Percentiles rank a stretch among this genome's conserved stretches.
Evolutionary conservation across 164 flowering plant genomes (phyloP).

Genomic region (Dillenia turbinata): DNA sequence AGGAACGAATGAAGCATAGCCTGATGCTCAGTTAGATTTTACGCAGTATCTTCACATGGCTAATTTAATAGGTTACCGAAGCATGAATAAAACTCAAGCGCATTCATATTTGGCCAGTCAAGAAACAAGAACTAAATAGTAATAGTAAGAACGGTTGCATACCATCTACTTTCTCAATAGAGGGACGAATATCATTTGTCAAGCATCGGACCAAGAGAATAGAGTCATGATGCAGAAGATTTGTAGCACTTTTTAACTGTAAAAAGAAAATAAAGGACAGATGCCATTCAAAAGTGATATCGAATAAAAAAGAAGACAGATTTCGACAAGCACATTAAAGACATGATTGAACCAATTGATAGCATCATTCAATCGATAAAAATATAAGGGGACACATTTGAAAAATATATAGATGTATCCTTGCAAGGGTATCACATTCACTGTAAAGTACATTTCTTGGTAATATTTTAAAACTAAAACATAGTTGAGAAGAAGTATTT

Average conservation of each 20-base stretch:
- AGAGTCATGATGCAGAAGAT: constrained; percentile 29
- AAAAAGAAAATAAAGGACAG: constrained; percentile 3
- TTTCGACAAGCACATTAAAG: background rate
- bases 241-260: constrained; percentile 43
- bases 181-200: constrained; percentile 25
- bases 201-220: constrained; percentile 39
- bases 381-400: background rate
- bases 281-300: background rate
- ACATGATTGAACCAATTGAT: background rate
- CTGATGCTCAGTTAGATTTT: no score
- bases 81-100: background rate
- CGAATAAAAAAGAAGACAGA: background rate
- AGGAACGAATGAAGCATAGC: no score
- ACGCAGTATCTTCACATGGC: background rate
- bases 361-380: background rate
- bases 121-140: no score
- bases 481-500: background rate
- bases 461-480: background rate
- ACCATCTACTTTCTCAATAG: constrained; percentile 33
- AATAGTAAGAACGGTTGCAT: constrained; percentile 12
- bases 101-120: background rate
- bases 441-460: background rate
- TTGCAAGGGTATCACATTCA: background rate
- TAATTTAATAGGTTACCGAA: background rate
- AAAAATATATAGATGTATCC: background rate